Percentiles rank a stretch among this genome's conserved stretches.
These are phyloP conservation scores for Aquilaria agallochum DNA, from an alignment of 441 rosid species.

Conservation along the genomic window DNA sequence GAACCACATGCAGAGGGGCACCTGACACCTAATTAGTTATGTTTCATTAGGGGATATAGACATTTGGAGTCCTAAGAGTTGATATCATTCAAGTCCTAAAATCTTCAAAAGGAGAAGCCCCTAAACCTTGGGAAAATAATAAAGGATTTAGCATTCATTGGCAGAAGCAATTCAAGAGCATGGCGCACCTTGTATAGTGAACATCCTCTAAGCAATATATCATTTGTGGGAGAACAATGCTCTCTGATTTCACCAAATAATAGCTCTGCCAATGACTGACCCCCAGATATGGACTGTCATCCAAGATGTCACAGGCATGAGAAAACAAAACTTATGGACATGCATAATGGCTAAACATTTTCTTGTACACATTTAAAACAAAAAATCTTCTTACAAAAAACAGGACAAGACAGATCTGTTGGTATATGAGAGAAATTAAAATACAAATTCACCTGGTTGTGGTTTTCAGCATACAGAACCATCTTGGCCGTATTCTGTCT, in stretches of 20 bases:
- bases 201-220: conserved; percentile 55
- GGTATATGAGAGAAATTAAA: neutral
- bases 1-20: too few species aligned
- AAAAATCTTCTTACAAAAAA: conserved; percentile 8
- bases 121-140: neutral
- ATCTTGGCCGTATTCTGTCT: conserved; percentile 71
- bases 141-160: conserved; percentile 13
- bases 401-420: neutral
- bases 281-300: conserved; percentile 87
- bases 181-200: conserved; percentile 67
- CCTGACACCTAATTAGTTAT: too few species aligned
- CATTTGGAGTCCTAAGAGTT: too few species aligned
- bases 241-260: conserved; percentile 57
- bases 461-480: conserved; percentile 82
- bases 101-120: neutral
- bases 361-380: conserved; percentile 5
- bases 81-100: neutral
- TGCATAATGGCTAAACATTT: conserved; percentile 1
- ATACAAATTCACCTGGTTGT: conserved; percentile 63
- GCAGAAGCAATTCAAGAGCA: conserved; percentile 11
- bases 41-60: too few species aligned
- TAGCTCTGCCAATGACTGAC: conserved; percentile 86
- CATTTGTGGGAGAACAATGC: conserved; percentile 42
- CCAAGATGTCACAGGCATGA: conserved; percentile 17
- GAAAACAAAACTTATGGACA: conserved; percentile 8